Percentiles rank a stretch among this genome's conserved stretches.
Conservation (phyloP, 441 rosid species). For the Mallotus japonicus region DNA sequence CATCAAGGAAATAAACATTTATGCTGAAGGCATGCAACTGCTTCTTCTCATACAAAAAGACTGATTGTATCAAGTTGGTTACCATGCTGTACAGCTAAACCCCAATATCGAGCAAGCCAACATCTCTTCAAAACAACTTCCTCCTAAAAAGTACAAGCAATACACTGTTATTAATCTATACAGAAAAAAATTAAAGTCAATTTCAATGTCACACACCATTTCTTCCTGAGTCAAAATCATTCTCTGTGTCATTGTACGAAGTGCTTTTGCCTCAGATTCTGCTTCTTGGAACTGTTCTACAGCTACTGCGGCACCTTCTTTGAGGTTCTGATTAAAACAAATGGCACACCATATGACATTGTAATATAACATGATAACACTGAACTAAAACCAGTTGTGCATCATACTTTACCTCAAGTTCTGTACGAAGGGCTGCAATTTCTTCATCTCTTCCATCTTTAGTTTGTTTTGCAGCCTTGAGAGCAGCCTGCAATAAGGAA, state of each 20-base stretch:
- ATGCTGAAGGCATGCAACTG: neutral
- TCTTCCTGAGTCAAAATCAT: conserved; percentile 93
- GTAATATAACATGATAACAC: conserved; percentile 19
- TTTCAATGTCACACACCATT: conserved; percentile 55
- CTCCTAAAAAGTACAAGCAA: conserved; percentile 51
- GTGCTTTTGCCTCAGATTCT: conserved; percentile 72
- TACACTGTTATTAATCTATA: conserved; percentile 29
- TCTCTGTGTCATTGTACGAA: conserved; percentile 80
- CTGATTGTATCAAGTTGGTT: conserved; percentile 27
- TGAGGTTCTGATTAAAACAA: conserved; percentile 52
- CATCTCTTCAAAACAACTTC: conserved; percentile 99
- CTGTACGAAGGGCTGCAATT: conserved; percentile 57
- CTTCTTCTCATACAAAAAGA: conserved; percentile 13
- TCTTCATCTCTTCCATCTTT: conserved; percentile 72
- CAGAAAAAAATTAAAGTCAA: conserved; percentile 17
- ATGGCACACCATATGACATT: conserved; percentile 18
- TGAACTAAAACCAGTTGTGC: conserved; percentile 12
- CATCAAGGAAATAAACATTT: neutral
- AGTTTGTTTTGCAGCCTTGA: conserved; percentile 71
- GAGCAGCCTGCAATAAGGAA: conserved; percentile 48
- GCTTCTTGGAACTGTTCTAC: conserved; percentile 67
- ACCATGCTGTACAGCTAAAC: conserved; percentile 89
- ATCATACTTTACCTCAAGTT: conserved; percentile 59
- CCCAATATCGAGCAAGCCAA: conserved; percentile 99
- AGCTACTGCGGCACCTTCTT: conserved; percentile 59